Conservation (phyloP, 371 early-diverging fungal genomes). For the Polyrhizophydium stewartii region DNA sequence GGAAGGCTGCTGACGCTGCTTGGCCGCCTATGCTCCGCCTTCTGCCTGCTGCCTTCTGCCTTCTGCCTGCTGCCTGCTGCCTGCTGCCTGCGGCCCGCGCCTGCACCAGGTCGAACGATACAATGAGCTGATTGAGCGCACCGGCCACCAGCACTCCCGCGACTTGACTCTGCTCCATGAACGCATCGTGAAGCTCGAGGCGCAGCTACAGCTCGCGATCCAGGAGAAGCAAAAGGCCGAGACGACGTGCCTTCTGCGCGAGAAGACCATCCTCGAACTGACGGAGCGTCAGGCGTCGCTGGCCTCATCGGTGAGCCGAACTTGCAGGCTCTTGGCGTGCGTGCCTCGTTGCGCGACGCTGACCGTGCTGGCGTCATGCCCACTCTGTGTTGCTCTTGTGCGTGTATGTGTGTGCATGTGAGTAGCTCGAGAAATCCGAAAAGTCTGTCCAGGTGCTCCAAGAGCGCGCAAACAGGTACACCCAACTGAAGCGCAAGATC, state of each 20-base stretch:
- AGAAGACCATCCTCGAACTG: slow-evolving; percentile 25
- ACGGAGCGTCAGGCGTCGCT: slow-evolving; percentile 2
- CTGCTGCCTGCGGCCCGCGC: no score
- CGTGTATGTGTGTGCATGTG: not conserved
- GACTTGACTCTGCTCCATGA: not conserved
- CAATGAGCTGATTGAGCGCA: slow-evolving; percentile 1
- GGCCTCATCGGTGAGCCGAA: no score
- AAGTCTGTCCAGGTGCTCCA: slow-evolving; percentile 7
- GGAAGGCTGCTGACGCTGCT: no score
- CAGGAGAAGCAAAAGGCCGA: slow-evolving; percentile 24
- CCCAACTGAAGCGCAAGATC: not conserved
- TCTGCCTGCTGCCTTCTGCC: no score
- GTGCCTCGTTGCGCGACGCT: not conserved
- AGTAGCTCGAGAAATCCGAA: slow-evolving; percentile 25
- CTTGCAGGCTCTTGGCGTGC: no score
- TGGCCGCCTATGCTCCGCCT: no score
- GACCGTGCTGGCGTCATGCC: not conserved
- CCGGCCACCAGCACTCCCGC: not conserved
- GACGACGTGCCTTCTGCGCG: slow-evolving; percentile 6
- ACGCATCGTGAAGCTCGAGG: not conserved
- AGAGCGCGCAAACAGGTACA: slow-evolving; percentile 2
- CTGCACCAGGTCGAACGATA: not conserved
- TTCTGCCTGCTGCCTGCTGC: no score
- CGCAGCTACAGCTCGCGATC: not conserved
- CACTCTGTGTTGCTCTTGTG: not conserved